Base-by-base conservation (phyloP, 805 yeast species). In the Pichia cephalocereana region DNA sequence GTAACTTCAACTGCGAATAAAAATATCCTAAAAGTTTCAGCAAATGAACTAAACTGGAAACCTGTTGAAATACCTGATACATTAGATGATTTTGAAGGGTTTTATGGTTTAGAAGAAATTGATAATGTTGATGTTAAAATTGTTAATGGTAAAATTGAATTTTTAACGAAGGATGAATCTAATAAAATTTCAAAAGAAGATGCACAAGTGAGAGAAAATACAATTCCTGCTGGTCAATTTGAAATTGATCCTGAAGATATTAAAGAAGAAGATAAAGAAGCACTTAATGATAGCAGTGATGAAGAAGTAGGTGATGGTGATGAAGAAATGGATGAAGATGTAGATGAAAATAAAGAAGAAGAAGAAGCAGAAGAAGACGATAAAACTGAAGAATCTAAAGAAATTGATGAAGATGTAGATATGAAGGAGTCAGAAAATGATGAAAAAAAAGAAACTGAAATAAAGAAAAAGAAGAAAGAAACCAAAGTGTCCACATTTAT, bases 41-140 rank as follows among this genome's bases (percentile, higher is more conserved):
- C 77, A 3, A 74, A 74, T 52, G 70, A 71, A 18, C 66, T 86
- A 53, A 68, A 70, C 9, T 91, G 99, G 99, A 85, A 83, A 54
- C 62, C 82, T 3, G 95, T 90, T 8, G 84, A 82, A 2, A 75
- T 90, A 46, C 91, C 95, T 6, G 91, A 86, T 53, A 82, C 87
- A 27, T 66, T 86, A 44, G 96, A 82, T 51, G 96, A 88, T 64
- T 86, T 84, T 60, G 90, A 86, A 54, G 96, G 96, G 0, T 83
- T 90, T 57, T 88, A 82, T 62, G 99, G 97, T 0, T 69, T 93
- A 36, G 99, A 91, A 63, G 98, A 91, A 62, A 74, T 93, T 45
- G 96, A 88, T 49, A 97, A 96, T 41, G 97, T 91, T 34, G 90
- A 76, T 58, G 90, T 91, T 8, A 79, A 85, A 51, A 72, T 81